Evolutionary conservation across 805 yeast species (phyloP).

Genomic region (Saccharomycopsis amapae): DNA sequence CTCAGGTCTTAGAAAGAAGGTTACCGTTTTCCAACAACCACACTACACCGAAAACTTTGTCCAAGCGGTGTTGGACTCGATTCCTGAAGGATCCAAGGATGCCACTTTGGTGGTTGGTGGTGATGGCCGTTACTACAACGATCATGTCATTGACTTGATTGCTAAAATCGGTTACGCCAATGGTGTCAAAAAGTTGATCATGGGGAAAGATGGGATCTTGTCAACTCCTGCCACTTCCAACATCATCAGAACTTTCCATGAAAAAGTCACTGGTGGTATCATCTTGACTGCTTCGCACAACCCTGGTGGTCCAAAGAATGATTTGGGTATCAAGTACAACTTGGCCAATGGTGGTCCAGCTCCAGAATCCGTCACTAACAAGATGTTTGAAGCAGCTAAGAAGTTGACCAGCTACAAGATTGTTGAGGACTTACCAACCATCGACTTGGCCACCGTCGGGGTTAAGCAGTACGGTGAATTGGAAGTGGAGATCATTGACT

Average conservation of each 20-base stretch:
- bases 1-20: slow-evolving; percentile 92
- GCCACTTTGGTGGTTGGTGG: slow-evolving; percentile 90
- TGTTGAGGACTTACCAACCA: slow-evolving; percentile 47
- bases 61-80: slow-evolving; percentile 76
- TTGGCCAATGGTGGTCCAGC: slow-evolving; percentile 97
- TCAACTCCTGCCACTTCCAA: slow-evolving; percentile 98
- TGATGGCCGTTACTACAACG: slow-evolving; percentile 91
- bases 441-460: slow-evolving; percentile 62
- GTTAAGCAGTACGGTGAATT: slow-evolving; percentile 45
- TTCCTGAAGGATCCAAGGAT: slow-evolving; percentile 78
- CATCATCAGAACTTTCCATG: slow-evolving; percentile 61
- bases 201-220: slow-evolving; percentile 82
- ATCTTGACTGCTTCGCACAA: slow-evolving; percentile 94
- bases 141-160: slow-evolving; percentile 70
- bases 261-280: slow-evolving; percentile 80
- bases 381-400: slow-evolving; percentile 67
- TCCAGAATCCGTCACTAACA: slow-evolving; percentile 88
- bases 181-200: slow-evolving; percentile 75
- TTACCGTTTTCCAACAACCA: slow-evolving; percentile 68
- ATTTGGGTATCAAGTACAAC: slow-evolving; percentile 93
- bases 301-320: slow-evolving; percentile 93
- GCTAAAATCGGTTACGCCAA: slow-evolving; percentile 84
- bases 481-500: slow-evolving; percentile 73
- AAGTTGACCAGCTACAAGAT: slow-evolving; percentile 53
- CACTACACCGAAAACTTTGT: slow-evolving; percentile 91